phyloP scores from a whole-genome alignment of 768 basidiomycete genomes.

The Tricholoma saponaceum region DNA sequence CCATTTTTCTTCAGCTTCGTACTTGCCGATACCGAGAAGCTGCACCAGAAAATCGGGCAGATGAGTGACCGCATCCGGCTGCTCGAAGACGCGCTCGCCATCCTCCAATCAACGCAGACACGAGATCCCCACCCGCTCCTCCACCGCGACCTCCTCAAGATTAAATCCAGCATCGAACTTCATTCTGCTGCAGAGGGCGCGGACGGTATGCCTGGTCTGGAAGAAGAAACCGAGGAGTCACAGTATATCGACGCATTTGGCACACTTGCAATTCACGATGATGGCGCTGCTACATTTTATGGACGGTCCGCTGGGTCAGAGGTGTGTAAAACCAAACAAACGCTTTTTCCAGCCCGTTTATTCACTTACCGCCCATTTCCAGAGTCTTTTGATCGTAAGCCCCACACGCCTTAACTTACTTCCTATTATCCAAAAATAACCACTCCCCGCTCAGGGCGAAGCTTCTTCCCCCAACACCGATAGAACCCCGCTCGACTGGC shows the following conservation, averaged over 20 bases:
- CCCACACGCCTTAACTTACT: neutral
- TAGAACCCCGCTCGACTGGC: conserved; percentile 5
- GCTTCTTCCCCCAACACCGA: conserved; percentile 13
- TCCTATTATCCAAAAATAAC: neutral
- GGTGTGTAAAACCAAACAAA: conserved; percentile 33
- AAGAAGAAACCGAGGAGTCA: conserved; percentile 34
- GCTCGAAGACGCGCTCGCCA: conserved; percentile 63
- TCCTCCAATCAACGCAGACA: conserved; percentile 46
- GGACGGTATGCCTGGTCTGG: conserved; percentile 15
- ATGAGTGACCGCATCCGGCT: conserved; percentile 72
- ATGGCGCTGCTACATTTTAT: conserved; percentile 68
- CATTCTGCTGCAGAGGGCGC: conserved; percentile 51
- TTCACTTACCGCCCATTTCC: neutral
- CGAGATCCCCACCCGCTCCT: conserved; percentile 58
- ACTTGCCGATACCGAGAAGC: conserved; percentile 64
- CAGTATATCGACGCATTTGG: conserved; percentile 68
- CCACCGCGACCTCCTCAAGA: conserved; percentile 51
- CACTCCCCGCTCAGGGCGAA: conserved; percentile 27
- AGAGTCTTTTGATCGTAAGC: conserved; percentile 58
- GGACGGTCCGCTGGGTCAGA: conserved; percentile 71
- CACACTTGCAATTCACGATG: conserved; percentile 63
- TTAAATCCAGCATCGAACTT: conserved; percentile 68
- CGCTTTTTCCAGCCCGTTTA: neutral
- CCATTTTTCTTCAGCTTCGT: conserved; percentile 46
- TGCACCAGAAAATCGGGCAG: conserved; percentile 61